Percentiles rank a stretch among this genome's conserved stretches.
phyloP scores from a whole-genome alignment of 208 protist genomes.

The Trypanosoma lewisi region DNA sequence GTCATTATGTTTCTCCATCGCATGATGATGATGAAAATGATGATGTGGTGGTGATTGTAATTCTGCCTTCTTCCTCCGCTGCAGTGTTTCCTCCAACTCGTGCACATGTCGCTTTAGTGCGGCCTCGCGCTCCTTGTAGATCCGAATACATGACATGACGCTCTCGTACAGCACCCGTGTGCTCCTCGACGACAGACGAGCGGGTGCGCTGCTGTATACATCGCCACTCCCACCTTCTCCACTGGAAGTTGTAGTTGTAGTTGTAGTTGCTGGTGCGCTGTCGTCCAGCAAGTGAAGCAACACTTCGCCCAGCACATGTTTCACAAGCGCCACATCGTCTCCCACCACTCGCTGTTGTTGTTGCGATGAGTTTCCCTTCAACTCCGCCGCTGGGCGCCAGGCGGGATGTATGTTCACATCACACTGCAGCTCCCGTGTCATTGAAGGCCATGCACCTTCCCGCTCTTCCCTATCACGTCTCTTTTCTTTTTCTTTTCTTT shows the following conservation, averaged over 20 bases:
- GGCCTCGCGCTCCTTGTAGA: slow-evolving; percentile 1
- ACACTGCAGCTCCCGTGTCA: not conserved
- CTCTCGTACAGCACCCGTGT: not conserved
- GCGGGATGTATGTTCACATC: not conserved
- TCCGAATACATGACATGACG: slow-evolving; percentile 5
- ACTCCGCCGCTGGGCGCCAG: not conserved
- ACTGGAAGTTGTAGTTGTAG: not conserved
- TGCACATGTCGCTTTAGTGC: not conserved
- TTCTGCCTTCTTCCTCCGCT: not conserved
- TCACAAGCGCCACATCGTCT: not conserved
- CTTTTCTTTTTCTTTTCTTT: not conserved
- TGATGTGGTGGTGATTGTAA: too few relatives aligned
- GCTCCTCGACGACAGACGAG: not conserved
- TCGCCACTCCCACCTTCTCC: not conserved
- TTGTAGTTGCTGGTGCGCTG: not conserved
- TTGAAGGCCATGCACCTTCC: not conserved
- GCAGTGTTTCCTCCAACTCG: slow-evolving; percentile 9
- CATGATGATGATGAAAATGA: too few relatives aligned
- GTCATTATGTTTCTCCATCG: not conserved
- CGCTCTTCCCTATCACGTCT: not conserved
- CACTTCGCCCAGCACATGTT: slow-evolving; percentile 6
- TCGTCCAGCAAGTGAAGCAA: slow-evolving; percentile 9
- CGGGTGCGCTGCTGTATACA: not conserved
- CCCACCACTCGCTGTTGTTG: not conserved
- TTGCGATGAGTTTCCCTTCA: not conserved